These are phyloP conservation scores for Fusarium guadeloupense DNA, from an alignment of 2,329 filamentous ascomycete species.

Conservation along the genomic window DNA sequence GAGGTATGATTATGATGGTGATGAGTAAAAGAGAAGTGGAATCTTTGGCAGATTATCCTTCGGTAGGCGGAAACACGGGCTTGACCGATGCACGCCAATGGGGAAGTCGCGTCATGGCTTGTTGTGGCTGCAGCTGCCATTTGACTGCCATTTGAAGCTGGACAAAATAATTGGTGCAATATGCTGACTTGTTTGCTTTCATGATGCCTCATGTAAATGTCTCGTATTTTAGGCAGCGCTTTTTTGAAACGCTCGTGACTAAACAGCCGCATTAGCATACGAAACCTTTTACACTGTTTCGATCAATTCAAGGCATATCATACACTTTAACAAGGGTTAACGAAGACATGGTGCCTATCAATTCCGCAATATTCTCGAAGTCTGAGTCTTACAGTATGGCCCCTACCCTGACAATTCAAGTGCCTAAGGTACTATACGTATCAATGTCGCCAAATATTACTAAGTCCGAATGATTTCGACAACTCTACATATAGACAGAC, in stretches of 20 bases:
- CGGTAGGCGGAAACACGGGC: conserved; percentile 28
- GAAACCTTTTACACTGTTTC: conserved; percentile 6
- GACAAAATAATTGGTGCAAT: conserved; percentile 18
- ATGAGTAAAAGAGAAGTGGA: conserved; percentile 10
- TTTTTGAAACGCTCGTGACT: conserved; percentile 15
- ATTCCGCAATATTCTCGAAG: neutral
- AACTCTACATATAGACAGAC: neutral
- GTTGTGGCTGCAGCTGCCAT: conserved; percentile 28
- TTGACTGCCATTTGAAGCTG: conserved; percentile 9
- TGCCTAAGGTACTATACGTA: neutral
- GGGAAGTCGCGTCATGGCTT: conserved; percentile 31
- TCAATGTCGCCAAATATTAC: neutral
- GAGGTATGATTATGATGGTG: neutral
- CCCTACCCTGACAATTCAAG: too few relatives aligned
- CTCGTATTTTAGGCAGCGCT: conserved; percentile 28
- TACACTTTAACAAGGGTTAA: neutral
- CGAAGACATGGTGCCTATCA: neutral
- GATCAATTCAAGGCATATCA: neutral
- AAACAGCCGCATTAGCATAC: neutral
- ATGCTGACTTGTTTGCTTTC: conserved; percentile 1
- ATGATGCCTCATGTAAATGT: conserved; percentile 28
- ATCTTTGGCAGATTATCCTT: conserved; percentile 18
- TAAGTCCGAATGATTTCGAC: too few relatives aligned
- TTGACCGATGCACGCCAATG: conserved; percentile 41
- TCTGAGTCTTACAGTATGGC: too few relatives aligned